These are phyloP conservation scores for Ophiostoma himal-ulmi DNA, from an alignment of 2,329 filamentous ascomycete species.

Conservation along the genomic window DNA sequence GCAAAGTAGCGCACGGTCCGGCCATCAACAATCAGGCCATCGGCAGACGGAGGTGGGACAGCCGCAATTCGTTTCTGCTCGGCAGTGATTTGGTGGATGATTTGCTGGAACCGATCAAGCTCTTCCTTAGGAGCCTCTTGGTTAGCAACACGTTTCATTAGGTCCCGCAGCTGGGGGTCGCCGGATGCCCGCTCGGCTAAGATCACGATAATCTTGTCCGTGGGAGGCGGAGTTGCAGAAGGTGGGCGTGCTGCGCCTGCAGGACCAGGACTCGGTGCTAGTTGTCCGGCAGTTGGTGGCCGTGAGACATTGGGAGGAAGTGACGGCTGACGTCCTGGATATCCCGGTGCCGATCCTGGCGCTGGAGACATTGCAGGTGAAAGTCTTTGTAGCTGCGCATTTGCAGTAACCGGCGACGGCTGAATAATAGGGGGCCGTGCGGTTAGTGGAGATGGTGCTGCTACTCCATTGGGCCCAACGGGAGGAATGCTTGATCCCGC, in stretches of 20 bases:
- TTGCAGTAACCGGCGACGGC: neutral
- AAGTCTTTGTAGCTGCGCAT: slow-evolving; percentile 29
- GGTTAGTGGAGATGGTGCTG: neutral
- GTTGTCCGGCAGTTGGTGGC: slow-evolving; percentile 23
- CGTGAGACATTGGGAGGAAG: slow-evolving; percentile 8
- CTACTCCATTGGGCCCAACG: neutral
- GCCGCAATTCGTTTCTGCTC: slow-evolving; percentile 43
- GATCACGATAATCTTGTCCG: slow-evolving; percentile 74
- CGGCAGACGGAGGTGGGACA: slow-evolving; percentile 42
- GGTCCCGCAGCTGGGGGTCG: slow-evolving; percentile 64
- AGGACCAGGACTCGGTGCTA: neutral
- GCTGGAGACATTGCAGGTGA: slow-evolving; percentile 30
- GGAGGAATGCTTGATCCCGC: neutral
- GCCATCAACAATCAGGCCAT: slow-evolving; percentile 44
- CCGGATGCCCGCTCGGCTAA: slow-evolving; percentile 69
- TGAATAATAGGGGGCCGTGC: slow-evolving; percentile 1
- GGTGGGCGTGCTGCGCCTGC: slow-evolving; percentile 13
- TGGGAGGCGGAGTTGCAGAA: slow-evolving; percentile 29
- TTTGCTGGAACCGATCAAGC: slow-evolving; percentile 68
- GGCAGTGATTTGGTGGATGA: slow-evolving; percentile 35
- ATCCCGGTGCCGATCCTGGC: slow-evolving; percentile 17
- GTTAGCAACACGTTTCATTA: slow-evolving; percentile 79
- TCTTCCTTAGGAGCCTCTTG: slow-evolving; percentile 67
- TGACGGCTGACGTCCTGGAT: slow-evolving; percentile 13
- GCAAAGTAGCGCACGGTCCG: slow-evolving; percentile 56